Conservation (phyloP, 371 early-diverging fungal species). For the Mucor indicus region DNA sequence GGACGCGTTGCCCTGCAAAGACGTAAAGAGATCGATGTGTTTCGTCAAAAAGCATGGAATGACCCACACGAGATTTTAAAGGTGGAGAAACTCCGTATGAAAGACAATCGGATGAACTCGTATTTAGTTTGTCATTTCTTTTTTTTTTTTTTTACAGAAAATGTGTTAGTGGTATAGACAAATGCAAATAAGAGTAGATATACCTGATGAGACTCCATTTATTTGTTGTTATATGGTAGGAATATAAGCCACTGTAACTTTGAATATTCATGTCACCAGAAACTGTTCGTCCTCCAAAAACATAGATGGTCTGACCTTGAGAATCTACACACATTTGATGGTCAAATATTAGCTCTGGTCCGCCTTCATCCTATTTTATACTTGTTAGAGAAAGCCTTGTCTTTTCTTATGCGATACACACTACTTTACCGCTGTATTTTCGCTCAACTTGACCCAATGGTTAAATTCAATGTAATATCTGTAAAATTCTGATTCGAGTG, state of each 20-base stretch:
- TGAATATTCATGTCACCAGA: conserved; percentile 55
- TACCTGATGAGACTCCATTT: conserved; percentile 69
- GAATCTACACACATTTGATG: conserved; percentile 93
- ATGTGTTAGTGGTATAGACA: no score
- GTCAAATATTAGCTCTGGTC: conserved; percentile 90
- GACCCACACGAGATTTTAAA: conserved; percentile 79
- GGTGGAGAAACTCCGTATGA: conserved; percentile 11
- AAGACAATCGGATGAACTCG: neutral
- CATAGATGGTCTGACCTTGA: conserved; percentile 65
- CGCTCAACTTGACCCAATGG: conserved; percentile 74
- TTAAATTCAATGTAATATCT: conserved; percentile 68
- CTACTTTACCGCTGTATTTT: conserved; percentile 63
- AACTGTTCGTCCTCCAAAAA: conserved; percentile 88
- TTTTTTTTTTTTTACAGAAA: no score
- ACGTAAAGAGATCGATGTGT: conserved; percentile 73
- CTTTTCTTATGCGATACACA: no score
- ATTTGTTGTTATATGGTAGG: conserved; percentile 63
- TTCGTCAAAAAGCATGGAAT: conserved; percentile 87
- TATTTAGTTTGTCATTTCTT: neutral
- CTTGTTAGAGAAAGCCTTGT: no score
- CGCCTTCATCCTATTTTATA: conserved; percentile 54
- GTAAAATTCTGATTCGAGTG: conserved; percentile 83
- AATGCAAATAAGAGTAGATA: neutral
- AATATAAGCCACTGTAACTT: conserved; percentile 83
- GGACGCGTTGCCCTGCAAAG: conserved; percentile 86